Conservation (phyloP, 192 early-diverging fungal genomes). For the Phycomyces nitens region DNA sequence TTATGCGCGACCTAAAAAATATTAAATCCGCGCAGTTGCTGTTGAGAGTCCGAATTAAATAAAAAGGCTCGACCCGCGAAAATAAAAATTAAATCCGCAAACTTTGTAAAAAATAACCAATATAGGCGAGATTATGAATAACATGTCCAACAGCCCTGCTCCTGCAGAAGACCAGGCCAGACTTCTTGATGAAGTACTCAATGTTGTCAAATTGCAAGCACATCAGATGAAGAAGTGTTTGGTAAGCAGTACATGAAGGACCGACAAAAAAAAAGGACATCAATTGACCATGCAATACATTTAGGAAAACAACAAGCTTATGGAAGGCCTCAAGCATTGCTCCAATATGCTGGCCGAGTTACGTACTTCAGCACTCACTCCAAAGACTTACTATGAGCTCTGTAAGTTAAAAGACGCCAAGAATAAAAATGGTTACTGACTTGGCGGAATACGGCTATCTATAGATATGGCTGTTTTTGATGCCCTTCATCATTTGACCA, state of each 20-base stretch:
- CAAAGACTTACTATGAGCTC: slow-evolving; percentile 98
- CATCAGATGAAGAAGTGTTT: slow-evolving; percentile 94
- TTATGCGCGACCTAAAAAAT: too few species aligned
- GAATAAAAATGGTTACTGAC: not conserved
- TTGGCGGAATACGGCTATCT: not conserved
- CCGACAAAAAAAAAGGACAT: not conserved
- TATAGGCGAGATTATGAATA: not conserved
- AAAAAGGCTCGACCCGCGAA: too few species aligned
- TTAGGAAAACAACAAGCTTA: slow-evolving; percentile 82
- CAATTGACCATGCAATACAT: not conserved
- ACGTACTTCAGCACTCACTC: slow-evolving; percentile 88
- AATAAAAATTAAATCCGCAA: not conserved
- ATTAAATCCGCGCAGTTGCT: too few species aligned
- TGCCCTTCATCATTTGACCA: slow-evolving; percentile 86
- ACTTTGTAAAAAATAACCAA: not conserved
- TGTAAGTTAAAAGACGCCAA: slow-evolving; percentile 55
- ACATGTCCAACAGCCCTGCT: not conserved
- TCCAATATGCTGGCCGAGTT: slow-evolving; percentile 96
- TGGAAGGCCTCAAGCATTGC: slow-evolving; percentile 96
- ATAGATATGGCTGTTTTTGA: slow-evolving; percentile 97
- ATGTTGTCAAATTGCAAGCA: slow-evolving; percentile 90
- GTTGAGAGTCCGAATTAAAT: too few species aligned
- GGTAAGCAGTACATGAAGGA: slow-evolving; percentile 39
- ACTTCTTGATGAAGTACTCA: slow-evolving; percentile 88
- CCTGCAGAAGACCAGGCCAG: slow-evolving; percentile 77